These are phyloP conservation scores for Colletotrichum karsti DNA, from an alignment of 2,329 filamentous ascomycete species.

Conservation along the genomic window DNA sequence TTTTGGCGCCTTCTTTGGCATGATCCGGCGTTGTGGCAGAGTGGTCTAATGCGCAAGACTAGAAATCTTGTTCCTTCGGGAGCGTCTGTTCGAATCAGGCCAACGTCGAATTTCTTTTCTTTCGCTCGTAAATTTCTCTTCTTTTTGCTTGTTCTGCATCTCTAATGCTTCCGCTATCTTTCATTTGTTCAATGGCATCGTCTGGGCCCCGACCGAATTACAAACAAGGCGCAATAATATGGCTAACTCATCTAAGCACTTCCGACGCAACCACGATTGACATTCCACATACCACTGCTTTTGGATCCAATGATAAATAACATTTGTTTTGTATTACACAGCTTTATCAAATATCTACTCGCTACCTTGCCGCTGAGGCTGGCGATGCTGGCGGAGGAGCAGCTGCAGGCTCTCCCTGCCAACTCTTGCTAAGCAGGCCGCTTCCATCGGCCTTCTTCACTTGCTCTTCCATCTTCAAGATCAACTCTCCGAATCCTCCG, in stretches of 20 bases:
- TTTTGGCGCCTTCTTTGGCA: fast-evolving
- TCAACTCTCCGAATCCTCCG: constrained; percentile 51
- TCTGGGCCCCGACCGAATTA: too few relatives aligned
- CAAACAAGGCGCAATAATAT: too few relatives aligned
- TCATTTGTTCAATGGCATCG: not conserved
- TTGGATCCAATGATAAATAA: too few relatives aligned
- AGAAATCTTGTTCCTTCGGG: constrained; percentile 12
- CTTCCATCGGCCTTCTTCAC: constrained; percentile 4
- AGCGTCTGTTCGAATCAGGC: constrained; percentile 10
- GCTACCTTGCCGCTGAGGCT: not conserved
- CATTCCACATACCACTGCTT: too few relatives aligned
- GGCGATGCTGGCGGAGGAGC: not conserved
- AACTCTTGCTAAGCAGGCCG: constrained; percentile 2
- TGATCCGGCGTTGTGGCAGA: not conserved
- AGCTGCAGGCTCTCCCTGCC: not conserved
- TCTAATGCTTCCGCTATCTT: not conserved
- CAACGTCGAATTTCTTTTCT: not conserved
- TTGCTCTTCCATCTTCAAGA: constrained; percentile 37
- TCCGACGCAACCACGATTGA: too few relatives aligned
- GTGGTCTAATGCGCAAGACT: constrained; percentile 11
- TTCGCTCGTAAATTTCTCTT: not conserved
- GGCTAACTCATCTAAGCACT: too few relatives aligned
- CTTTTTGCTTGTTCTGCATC: not conserved
- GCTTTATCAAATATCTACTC: not conserved
- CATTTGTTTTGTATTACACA: not conserved